Conservation (phyloP, 805 yeast genomes). For the Yarrowia alimentaria region DNA sequence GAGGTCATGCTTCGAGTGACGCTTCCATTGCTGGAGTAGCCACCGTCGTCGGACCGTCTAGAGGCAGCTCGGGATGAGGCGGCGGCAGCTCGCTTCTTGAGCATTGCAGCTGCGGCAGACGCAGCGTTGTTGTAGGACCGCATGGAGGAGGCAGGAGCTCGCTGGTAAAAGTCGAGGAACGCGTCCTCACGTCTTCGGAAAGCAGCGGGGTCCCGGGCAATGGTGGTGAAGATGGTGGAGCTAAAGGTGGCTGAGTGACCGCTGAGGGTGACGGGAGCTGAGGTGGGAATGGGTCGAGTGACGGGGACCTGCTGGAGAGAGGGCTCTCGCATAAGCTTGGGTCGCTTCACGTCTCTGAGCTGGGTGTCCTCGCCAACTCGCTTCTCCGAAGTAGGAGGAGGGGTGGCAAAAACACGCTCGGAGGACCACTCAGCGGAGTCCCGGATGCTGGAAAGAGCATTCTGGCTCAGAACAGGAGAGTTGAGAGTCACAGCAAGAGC, state of each 20-base stretch:
- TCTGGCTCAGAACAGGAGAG: slow-evolving; percentile 22
- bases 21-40: slow-evolving; percentile 5
- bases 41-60: slow-evolving; percentile 11
- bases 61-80: background rate
- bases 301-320: slow-evolving; percentile 16
- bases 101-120: slow-evolving; percentile 18
- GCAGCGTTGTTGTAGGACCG: slow-evolving; percentile 26
- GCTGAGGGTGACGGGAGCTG: slow-evolving; percentile 7
- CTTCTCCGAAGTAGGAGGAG: slow-evolving; percentile 22
- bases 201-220: slow-evolving; percentile 12
- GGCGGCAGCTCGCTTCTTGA: slow-evolving; percentile 6
- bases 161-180: slow-evolving; percentile 23
- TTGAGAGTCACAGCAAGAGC: slow-evolving; percentile 17
- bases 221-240: slow-evolving; percentile 22
- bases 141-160: slow-evolving; percentile 7
- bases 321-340: slow-evolving; percentile 27
- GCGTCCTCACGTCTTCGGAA: slow-evolving; percentile 26
- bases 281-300: slow-evolving; percentile 18
- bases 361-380: slow-evolving; percentile 13
- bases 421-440: slow-evolving; percentile 12
- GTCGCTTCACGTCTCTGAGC: slow-evolving; percentile 25
- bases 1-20: slow-evolving; percentile 14
- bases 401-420: slow-evolving; percentile 25
- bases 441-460: slow-evolving; percentile 25
- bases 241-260: slow-evolving; percentile 11